Percentiles rank a stretch among this genome's conserved stretches.
Conservation (phyloP, 352 stramenopile species). For the Pythium angustatum region DNA sequence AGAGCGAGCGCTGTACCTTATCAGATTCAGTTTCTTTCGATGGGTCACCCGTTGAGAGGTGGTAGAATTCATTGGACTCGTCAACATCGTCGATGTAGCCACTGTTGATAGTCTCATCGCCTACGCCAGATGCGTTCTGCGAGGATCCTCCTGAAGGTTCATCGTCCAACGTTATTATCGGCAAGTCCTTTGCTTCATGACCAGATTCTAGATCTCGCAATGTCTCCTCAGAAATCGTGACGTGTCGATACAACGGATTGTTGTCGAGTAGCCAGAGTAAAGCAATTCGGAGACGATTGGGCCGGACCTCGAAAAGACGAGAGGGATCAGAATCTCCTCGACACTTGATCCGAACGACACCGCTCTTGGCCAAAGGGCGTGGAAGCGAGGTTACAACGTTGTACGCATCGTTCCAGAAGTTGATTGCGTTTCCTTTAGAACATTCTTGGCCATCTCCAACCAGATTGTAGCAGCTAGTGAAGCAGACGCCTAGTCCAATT, state of each 20-base stretch:
- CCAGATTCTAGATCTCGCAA: neutral
- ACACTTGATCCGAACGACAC: conserved; percentile 1
- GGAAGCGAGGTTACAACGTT: conserved; percentile 3
- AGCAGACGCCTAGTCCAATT: conserved; percentile 11
- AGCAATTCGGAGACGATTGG: too few species aligned
- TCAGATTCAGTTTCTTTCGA: neutral
- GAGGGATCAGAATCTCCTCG: neutral
- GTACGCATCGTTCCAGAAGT: conserved; percentile 19
- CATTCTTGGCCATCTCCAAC: conserved; percentile 11
- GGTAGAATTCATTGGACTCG: neutral
- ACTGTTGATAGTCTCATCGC: too few species aligned
- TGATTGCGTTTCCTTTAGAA: conserved; percentile 9
- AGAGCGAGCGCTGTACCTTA: neutral
- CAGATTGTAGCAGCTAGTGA: conserved; percentile 18
- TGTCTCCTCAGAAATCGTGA: conserved; percentile 1
- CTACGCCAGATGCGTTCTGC: too few species aligned
- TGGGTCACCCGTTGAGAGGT: neutral
- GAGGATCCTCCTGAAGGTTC: too few species aligned
- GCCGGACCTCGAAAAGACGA: conserved; percentile 2
- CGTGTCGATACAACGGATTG: conserved; percentile 7
- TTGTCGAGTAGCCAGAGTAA: conserved; percentile 3
- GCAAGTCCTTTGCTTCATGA: neutral
- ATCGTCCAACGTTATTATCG: neutral
- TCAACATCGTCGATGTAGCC: too few species aligned
- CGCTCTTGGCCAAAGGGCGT: conserved; percentile 3